Conservation (phyloP, 768 basidiomycete genomes). For the Kwoniella heveanensis region DNA sequence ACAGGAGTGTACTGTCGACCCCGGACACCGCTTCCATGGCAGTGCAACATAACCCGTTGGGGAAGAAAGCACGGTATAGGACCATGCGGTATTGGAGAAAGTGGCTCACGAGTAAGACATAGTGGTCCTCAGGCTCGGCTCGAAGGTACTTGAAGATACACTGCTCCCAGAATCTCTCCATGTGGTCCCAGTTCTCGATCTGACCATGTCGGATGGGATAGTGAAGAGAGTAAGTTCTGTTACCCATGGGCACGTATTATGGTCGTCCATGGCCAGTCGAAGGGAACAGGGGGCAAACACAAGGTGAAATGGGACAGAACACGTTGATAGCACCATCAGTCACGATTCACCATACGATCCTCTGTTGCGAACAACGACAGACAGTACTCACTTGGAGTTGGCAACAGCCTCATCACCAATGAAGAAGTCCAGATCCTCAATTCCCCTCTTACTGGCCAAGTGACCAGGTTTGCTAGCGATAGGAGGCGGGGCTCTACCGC, state of each 20-base stretch:
- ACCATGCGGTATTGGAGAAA: no score
- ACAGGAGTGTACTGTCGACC: no score
- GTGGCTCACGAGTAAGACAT: conserved; percentile 88
- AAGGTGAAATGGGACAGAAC: background rate
- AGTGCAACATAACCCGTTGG: no score
- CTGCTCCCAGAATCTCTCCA: conserved; percentile 99
- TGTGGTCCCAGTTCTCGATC: conserved; percentile 86
- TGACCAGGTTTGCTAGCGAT: conserved; percentile 83
- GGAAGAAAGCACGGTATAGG: no score
- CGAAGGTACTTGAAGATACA: conserved; percentile 99
- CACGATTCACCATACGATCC: background rate
- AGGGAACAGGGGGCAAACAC: no score
- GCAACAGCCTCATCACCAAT: conserved; percentile 98
- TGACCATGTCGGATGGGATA: conserved; percentile 97
- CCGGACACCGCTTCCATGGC: no score
- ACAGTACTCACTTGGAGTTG: conserved; percentile 68
- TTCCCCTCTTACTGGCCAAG: conserved; percentile 92
- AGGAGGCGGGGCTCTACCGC: conserved; percentile 58
- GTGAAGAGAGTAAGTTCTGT: conserved; percentile 80
- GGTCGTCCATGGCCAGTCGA: no score
- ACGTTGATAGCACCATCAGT: background rate
- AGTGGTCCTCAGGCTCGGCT: conserved; percentile 98
- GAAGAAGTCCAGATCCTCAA: conserved; percentile 99
- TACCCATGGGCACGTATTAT: background rate
- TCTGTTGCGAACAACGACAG: background rate